Base-by-base conservation (phyloP, 169 alveolate species). In the Pseudocohnilembus persalinus region DNA sequence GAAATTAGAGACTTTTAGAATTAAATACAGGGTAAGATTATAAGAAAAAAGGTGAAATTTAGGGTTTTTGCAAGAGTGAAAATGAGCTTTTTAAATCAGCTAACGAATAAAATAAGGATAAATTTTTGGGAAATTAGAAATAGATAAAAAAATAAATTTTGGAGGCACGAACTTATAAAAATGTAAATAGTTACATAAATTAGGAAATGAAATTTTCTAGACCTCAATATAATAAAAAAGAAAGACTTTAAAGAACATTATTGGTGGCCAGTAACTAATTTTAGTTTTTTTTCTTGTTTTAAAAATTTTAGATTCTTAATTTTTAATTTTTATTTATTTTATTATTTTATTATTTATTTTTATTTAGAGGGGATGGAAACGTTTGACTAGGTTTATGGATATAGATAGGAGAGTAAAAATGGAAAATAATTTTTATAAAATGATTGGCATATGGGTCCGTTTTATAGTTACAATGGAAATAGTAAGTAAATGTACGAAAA, bases 371-470 rank as follows among this genome's bases (percentile, higher is more conserved):
- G 82, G 28, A 76, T 76, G 28, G 82, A 85, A 30, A 65, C 78
- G 30, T 85, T 28, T 79, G 89, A 85, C 29, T 78, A 85, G 29
- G 74, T 85, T 0, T 85, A 78, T 85, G 89, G 89, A 0, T 72
- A 72, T 49, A 85, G 76, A 26, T 81, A 85, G 32, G 89, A 65
- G 24, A 32, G 29, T 32, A 65, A 65, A 32, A 76, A 76, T 76
- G 82, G 85, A 0, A 31, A 49, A 24, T 0, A 78, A 73, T 84
- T 77, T 29, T 75, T 79, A 16, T 29, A 73, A 49, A 78, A 85
- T 78, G 85, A 85, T 72, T 85, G 89, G 80, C 73, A 73, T 85
- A 72, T 78, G 89, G 83, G 84, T 6, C 89, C 89, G 11, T 85
- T 85, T 34, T 85, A 85, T n/a, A 85, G 89, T 78, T 85, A 85